A percentile compares a stretch with the other conserved stretches of the same genome.
These are phyloP conservation scores for Zygotorulaspora danielsina DNA, from an alignment of 805 yeast species.

Conservation along the genomic window DNA sequence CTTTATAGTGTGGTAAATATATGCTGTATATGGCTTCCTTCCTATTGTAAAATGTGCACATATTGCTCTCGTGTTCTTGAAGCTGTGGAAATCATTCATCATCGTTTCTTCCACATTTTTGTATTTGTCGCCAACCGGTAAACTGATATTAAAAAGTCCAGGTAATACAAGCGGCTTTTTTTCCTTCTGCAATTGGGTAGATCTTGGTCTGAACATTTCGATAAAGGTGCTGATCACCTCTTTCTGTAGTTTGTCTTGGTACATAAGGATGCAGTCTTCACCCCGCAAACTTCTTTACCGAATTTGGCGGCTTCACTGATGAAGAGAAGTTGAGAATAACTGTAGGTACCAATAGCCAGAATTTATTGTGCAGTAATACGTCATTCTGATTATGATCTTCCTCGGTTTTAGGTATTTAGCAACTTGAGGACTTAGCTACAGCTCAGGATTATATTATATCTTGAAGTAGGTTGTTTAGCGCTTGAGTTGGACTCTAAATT, in stretches of 20 bases:
- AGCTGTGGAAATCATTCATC: constrained; percentile 15
- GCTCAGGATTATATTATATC: no score
- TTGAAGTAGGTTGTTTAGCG: no score
- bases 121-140: constrained; percentile 39
- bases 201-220: constrained; percentile 38
- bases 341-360: constrained; percentile 49
- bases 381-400: constrained; percentile 18
- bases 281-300: constrained; percentile 47
- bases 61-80: constrained; percentile 15
- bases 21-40: constrained; percentile 46
- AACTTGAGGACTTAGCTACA: no score
- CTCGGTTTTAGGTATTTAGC: constrained; percentile 10
- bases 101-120: constrained; percentile 15
- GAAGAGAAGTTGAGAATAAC: constrained; percentile 41
- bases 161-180: constrained; percentile 16
- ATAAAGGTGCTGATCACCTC: constrained; percentile 41
- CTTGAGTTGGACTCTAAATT: no score
- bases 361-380: constrained; percentile 40
- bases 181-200: constrained; percentile 31
- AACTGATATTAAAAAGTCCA: constrained; percentile 37
- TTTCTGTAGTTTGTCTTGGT: constrained; percentile 45
- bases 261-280: constrained; percentile 45
- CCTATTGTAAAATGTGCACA: constrained; percentile 26
- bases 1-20: constrained; percentile 39
- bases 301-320: constrained; percentile 51